A percentile compares a stretch with the other conserved stretches of the same genome.
phyloP scores from a whole-genome alignment of 352 stramenopile genomes.

The Globisporangium barbulae region DNA sequence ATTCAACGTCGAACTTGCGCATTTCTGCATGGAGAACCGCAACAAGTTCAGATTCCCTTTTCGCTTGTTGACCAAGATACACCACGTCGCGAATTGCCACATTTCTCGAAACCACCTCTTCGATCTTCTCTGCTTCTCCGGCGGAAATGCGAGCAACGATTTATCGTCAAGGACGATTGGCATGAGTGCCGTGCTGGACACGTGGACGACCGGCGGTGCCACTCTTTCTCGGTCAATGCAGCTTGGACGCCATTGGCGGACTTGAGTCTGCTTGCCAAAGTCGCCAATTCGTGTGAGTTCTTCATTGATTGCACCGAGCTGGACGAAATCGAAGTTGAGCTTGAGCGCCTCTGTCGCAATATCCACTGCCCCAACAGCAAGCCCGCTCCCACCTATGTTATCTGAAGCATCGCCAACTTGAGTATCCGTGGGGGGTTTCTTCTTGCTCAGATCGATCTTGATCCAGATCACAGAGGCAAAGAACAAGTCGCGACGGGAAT shows the following conservation, averaged over 20 bases:
- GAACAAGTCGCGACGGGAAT: slow-evolving; percentile 40
- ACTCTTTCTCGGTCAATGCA: slow-evolving; percentile 43
- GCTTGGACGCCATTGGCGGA: slow-evolving; percentile 42
- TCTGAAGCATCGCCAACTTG: neutral
- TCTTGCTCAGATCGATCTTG: slow-evolving; percentile 53
- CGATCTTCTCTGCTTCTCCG: slow-evolving; percentile 33
- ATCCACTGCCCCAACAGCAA: slow-evolving; percentile 38
- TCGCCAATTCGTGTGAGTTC: slow-evolving; percentile 39
- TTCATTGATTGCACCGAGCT: slow-evolving; percentile 38
- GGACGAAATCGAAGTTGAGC: slow-evolving; percentile 55
- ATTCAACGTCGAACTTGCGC: slow-evolving; percentile 1
- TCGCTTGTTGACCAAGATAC: slow-evolving; percentile 34
- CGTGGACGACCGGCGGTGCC: slow-evolving; percentile 29
- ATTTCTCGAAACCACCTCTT: slow-evolving; percentile 54
- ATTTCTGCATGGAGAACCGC: slow-evolving; percentile 5
- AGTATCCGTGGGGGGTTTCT: neutral
- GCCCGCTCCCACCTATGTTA: neutral
- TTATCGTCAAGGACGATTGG: slow-evolving; percentile 24
- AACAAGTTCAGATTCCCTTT: slow-evolving; percentile 16
- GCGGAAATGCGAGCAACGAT: slow-evolving; percentile 11
- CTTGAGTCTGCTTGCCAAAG: slow-evolving; percentile 32
- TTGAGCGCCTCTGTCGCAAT: slow-evolving; percentile 55
- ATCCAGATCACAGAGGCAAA: slow-evolving; percentile 53
- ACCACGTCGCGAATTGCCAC: slow-evolving; percentile 63
- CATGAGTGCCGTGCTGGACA: slow-evolving; percentile 31